Conservation (phyloP, 176 grass and related monocot genomes). For the Canna indica region DNA sequence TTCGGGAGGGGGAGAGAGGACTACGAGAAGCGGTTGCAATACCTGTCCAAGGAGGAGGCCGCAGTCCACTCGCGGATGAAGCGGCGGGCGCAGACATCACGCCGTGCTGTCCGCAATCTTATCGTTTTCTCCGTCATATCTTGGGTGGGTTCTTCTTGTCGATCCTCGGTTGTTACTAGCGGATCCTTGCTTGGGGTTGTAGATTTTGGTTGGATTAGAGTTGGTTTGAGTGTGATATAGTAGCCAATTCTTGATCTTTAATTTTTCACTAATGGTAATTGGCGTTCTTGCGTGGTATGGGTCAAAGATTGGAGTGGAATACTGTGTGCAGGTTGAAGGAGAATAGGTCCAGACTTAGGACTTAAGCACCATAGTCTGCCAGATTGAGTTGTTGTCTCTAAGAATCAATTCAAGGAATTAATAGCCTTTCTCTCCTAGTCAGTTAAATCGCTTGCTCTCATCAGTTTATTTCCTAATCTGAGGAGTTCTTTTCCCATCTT, state of each 20-base stretch:
- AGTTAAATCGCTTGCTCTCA: not conserved
- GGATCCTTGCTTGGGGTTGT: not conserved
- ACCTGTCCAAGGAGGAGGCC: constrained; percentile 98
- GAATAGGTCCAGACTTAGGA: not conserved
- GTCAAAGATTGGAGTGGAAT: not conserved
- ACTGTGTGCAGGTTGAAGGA: not conserved
- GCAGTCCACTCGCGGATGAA: constrained; percentile 74
- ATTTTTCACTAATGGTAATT: not conserved
- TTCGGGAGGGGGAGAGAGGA: constrained; percentile 67
- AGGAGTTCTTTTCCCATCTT: not conserved
- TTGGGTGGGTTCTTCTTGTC: constrained; percentile 36
- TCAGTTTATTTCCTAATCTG: not conserved
- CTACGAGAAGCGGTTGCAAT: constrained; percentile 89
- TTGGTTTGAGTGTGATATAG: not conserved
- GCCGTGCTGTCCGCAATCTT: constrained; percentile 56
- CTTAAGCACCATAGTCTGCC: not conserved
- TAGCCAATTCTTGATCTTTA: not conserved
- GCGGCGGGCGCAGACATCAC: constrained; percentile 56
- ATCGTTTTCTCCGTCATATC: constrained; percentile 58
- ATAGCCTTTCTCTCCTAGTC: not conserved
- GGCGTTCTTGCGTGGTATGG: not conserved
- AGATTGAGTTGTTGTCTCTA: not conserved
- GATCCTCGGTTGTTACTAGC: not conserved
- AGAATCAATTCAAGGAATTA: not conserved
- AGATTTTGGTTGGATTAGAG: not conserved